phyloP scores from a whole-genome alignment of 129 eudicot genomes.

The Lactuca sativa region DNA sequence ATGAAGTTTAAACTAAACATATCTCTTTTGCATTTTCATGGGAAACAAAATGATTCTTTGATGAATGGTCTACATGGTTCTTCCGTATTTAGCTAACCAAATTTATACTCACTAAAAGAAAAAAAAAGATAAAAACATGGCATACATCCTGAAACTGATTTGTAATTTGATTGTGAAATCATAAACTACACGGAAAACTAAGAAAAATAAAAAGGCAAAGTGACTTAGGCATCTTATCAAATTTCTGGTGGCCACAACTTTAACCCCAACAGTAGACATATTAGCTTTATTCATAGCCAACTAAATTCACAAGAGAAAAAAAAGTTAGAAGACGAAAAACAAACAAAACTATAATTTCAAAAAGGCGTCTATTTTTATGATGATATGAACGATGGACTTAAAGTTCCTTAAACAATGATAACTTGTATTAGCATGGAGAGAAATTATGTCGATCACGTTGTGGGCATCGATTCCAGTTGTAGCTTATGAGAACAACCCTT shows the following conservation, averaged over 20 bases:
- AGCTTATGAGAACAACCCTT: too few species aligned
- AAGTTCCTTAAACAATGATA: too few species aligned
- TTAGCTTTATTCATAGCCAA: conserved; percentile 60
- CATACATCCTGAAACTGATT: neutral
- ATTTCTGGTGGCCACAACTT: conserved; percentile 88
- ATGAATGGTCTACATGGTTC: conserved; percentile 95
- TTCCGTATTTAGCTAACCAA: conserved; percentile 77
- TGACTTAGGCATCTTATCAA: conserved; percentile 21
- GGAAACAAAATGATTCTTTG: conserved; percentile 81
- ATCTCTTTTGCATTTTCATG: conserved; percentile 88
- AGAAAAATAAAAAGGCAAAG: neutral
- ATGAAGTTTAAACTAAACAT: conserved; percentile 40
- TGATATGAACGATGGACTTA: too few species aligned
- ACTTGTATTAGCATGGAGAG: too few species aligned
- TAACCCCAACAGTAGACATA: conserved; percentile 77
- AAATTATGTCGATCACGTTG: too few species aligned
- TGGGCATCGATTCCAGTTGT: too few species aligned
- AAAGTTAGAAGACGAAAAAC: too few species aligned
- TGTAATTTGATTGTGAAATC: neutral
- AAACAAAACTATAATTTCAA: too few species aligned
- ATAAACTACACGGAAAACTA: neutral
- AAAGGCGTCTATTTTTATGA: too few species aligned
- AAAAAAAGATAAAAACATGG: neutral
- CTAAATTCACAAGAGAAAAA: too few species aligned
- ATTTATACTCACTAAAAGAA: neutral